Conservation (phyloP, 2,329 filamentous ascomycete species). For the Colletotrichum liaoningense region DNA sequence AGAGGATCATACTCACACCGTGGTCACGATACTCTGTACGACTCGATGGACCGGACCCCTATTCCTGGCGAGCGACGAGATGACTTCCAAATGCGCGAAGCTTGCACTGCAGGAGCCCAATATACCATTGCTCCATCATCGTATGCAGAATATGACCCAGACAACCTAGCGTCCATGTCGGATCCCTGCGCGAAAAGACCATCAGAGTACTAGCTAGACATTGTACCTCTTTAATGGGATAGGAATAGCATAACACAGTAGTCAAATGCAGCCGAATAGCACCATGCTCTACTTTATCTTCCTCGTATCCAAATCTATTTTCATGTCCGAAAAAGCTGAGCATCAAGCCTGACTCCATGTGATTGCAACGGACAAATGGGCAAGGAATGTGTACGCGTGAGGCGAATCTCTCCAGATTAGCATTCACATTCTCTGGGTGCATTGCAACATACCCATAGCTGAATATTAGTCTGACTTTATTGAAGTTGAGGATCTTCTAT, state of each 20-base stretch:
- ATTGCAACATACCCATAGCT: not conserved
- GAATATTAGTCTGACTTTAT: not conserved
- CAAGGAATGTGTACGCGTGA: not conserved
- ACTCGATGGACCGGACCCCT: not conserved
- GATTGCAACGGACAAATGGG: not conserved
- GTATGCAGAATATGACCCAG: constrained; percentile 58
- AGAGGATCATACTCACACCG: not conserved
- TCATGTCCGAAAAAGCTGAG: not conserved
- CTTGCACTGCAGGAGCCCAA: not conserved
- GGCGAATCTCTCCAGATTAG: not conserved
- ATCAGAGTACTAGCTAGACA: not conserved
- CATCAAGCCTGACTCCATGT: not conserved
- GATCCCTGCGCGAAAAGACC: not conserved
- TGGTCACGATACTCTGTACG: not conserved
- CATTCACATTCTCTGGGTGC: not conserved
- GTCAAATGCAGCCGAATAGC: not conserved
- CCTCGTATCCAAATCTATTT: not conserved
- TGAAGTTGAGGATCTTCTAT: constrained; percentile 24
- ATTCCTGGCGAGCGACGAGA: not conserved
- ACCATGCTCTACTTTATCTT: not conserved
- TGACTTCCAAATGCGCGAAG: not conserved
- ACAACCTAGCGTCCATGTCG: constrained; percentile 45
- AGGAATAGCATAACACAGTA: not conserved
- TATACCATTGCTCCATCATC: not conserved
- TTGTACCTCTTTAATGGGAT: not conserved